Conservation (phyloP, 192 early-diverging fungal genomes). For the Coemansia sp. region DNA sequence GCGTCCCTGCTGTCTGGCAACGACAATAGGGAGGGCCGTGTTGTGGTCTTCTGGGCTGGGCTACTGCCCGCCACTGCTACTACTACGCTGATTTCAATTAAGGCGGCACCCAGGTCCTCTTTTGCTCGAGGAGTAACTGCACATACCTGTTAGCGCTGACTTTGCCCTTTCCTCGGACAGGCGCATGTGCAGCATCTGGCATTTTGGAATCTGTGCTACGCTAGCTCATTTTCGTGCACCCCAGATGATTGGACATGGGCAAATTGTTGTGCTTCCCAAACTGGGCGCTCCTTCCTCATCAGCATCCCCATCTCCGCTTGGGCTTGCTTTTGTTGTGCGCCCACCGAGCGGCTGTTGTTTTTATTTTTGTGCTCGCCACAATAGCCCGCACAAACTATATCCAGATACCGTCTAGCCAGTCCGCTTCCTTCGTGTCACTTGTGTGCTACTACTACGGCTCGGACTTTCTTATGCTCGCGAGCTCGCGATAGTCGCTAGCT, state of each 20-base stretch:
- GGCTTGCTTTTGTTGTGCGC: not conserved
- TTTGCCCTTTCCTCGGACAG: not conserved
- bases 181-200: not conserved
- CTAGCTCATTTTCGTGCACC: not conserved
- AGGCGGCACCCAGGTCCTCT: not conserved
- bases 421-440: not conserved
- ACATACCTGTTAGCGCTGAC: not conserved
- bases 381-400: slow-evolving; percentile 1
- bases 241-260: not conserved
- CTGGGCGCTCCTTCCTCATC: not conserved
- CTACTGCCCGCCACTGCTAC: not conserved
- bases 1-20: not conserved
- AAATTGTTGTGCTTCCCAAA: slow-evolving; percentile 9
- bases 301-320: not conserved
- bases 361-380: slow-evolving; percentile 9
- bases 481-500: not conserved
- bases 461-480: not conserved
- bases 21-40: not conserved
- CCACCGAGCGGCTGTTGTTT: not conserved
- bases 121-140: not conserved
- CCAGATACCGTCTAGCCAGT: slow-evolving; percentile 1
- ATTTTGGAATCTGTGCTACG: not conserved
- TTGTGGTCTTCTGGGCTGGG: not conserved
- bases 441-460: not conserved
- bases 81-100: not conserved